A percentile compares a stretch with the other conserved stretches of the same genome.
Evolutionary conservation across 1,284 basidiomycete genomes (phyloP).

Genomic region (Ustilago hordei): DNA sequence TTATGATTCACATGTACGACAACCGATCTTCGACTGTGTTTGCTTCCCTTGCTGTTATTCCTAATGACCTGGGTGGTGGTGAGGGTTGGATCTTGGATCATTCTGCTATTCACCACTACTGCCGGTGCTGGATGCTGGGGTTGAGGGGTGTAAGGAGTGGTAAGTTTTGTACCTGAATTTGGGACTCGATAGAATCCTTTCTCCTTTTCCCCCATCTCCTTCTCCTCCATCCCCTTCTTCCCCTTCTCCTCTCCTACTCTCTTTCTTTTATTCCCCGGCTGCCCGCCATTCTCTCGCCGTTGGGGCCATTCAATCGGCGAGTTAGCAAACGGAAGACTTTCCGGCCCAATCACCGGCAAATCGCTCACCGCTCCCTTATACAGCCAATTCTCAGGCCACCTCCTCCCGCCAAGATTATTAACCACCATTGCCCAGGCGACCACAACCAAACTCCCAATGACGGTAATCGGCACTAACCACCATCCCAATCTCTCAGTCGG

Average conservation of each 20-base stretch:
- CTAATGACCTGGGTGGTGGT: constrained; percentile 17
- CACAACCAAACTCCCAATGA: constrained; percentile 44
- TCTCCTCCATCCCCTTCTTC: constrained; percentile 1
- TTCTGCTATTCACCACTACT: constrained; percentile 13
- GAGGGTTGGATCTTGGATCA: constrained; percentile 28
- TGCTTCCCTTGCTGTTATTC: constrained; percentile 43
- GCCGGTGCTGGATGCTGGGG: constrained; percentile 6
- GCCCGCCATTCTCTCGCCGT: too few species aligned
- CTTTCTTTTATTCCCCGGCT: background rate
- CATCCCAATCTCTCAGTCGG: constrained; percentile 37
- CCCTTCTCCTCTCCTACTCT: background rate
- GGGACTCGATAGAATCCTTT: constrained; percentile 32
- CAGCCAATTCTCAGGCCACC: constrained; percentile 51
- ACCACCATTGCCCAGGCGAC: constrained; percentile 63
- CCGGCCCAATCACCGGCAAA: constrained; percentile 41
- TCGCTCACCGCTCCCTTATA: constrained; percentile 34
- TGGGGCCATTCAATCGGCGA: constrained; percentile 15
- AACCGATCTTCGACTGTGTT: constrained; percentile 21
- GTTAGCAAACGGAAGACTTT: constrained; percentile 39
- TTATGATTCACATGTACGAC: constrained; percentile 40
- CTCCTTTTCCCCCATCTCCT: constrained; percentile 11
- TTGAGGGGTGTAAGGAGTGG: background rate
- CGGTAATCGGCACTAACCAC: constrained; percentile 48
- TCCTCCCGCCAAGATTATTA: constrained; percentile 55
- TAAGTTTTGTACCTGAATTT: constrained; percentile 20